phyloP scores from a whole-genome alignment of 768 basidiomycete species.

The Rhizopogon sp. region DNA sequence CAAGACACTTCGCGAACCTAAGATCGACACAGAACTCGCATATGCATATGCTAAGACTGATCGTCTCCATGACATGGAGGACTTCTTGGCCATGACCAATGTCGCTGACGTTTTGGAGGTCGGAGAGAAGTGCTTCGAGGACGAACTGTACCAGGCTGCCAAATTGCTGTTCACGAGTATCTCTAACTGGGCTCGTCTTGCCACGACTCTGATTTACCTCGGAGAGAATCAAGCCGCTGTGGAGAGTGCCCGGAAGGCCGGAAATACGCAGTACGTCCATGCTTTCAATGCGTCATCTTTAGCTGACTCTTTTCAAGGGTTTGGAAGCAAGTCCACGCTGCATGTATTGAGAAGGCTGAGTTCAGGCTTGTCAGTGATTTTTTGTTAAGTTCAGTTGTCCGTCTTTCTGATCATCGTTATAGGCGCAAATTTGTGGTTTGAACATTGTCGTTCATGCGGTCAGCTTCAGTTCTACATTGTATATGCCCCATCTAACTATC shows the following conservation, averaged over 20 bases:
- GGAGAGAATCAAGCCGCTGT: slow-evolving; percentile 98
- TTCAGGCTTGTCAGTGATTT: slow-evolving; percentile 69
- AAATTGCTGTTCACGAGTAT: slow-evolving; percentile 95
- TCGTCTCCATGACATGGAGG: slow-evolving; percentile 98
- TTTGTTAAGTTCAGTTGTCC: background rate
- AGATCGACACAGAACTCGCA: slow-evolving; percentile 96
- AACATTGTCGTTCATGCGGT: slow-evolving; percentile 92
- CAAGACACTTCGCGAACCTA: slow-evolving; percentile 93
- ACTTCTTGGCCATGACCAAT: slow-evolving; percentile 97
- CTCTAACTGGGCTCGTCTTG: slow-evolving; percentile 97
- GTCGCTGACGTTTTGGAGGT: slow-evolving; percentile 96
- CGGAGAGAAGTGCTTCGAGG: slow-evolving; percentile 99
- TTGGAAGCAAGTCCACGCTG: slow-evolving; percentile 99
- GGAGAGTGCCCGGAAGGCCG: slow-evolving; percentile 98
- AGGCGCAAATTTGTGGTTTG: slow-evolving; percentile 98
- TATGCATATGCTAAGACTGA: slow-evolving; percentile 99
- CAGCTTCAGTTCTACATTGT: slow-evolving; percentile 12
- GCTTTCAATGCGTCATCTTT: background rate
- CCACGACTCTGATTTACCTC: slow-evolving; percentile 96
- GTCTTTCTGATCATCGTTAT: slow-evolving; percentile 7
- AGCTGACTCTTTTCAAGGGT: slow-evolving; percentile 48
- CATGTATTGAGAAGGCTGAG: slow-evolving; percentile 95
- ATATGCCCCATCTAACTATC: slow-evolving; percentile 3
- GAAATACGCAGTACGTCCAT: slow-evolving; percentile 85
- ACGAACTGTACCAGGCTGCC: slow-evolving; percentile 94